phyloP scores from a whole-genome alignment of 1,284 basidiomycete genomes.

The Ustilago cynodontis region DNA sequence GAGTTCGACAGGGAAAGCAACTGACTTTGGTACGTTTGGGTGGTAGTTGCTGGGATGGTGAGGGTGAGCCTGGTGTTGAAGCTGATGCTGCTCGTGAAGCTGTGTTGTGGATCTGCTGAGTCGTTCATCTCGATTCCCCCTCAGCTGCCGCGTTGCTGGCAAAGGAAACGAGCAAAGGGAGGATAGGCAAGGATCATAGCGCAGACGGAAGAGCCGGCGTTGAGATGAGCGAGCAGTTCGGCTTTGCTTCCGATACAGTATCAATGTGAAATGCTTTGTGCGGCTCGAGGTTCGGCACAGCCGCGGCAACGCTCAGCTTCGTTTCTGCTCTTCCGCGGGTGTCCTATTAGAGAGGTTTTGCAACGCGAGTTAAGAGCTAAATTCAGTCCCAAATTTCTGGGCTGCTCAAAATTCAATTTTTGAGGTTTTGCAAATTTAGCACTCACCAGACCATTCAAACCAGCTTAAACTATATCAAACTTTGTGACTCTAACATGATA shows the following conservation, averaged over 20 bases:
- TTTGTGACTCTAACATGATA: too few relatives aligned
- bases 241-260: not conserved
- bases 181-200: too few relatives aligned
- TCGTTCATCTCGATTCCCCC: not conserved
- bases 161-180: too few relatives aligned
- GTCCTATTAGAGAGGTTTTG: too few relatives aligned
- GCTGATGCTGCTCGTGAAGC: slow-evolving; percentile 1
- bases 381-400: too few relatives aligned
- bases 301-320: slow-evolving; percentile 13
- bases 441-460: too few relatives aligned
- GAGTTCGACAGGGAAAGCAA: slow-evolving; percentile 36
- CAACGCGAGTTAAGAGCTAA: too few relatives aligned
- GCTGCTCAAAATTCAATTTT: too few relatives aligned
- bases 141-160: too few relatives aligned
- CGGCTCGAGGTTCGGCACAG: slow-evolving; percentile 3
- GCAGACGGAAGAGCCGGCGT: not conserved
- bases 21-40: slow-evolving; percentile 39
- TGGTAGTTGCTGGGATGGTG: slow-evolving; percentile 13
- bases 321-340: not conserved
- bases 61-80: slow-evolving; percentile 15
- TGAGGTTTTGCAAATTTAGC: too few relatives aligned
- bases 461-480: too few relatives aligned
- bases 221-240: not conserved
- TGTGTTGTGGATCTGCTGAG: not conserved
- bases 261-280: slow-evolving; percentile 1